Evolutionary conservation across 2,329 filamentous ascomycete genomes (phyloP), one percentile per base, ranked within the genome.

Genomic region (Aureobasidium sp.): DNA sequence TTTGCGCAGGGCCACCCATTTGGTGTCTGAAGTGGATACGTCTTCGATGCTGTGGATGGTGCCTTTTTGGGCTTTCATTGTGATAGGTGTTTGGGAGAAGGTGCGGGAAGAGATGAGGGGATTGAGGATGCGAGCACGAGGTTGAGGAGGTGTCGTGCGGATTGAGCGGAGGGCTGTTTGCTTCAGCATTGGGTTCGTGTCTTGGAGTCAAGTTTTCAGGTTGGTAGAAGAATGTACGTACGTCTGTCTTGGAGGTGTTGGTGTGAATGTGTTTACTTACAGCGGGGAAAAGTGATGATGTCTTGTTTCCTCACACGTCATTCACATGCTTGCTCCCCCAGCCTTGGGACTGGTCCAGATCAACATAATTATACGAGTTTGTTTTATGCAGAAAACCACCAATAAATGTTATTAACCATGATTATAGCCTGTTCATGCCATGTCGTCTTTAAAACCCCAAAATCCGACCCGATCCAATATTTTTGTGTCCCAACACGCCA

Each of bases 31-130:
- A 6, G 61, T 47, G 2, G 61, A 62, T 10, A 50, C 50, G 34
- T 62, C 61, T 4, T 41, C 29, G 34, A 56, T 56, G 24, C 43
- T 56, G 36, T 47, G 29, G 34, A 62, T 62, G 29, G 50, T 50
- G 36, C 61, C 61, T 27, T 62, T 62, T 48, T 47, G 39, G 15
- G 61, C 61, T 29, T 62, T 62, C 61, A 62, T 62, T 43, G n/a
- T 41, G 15, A 17, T 13, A 0, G 51, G 2, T 8, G 29, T 29
- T 5, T n/a, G 17, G 6, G 41, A 34, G 43, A 62, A 62, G 51
- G 36, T 12, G 20, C 56, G 53, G 9, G 27, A 34, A 1, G 3
- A 20, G 46, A 17, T 1, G 29, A 34, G 29, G n/a, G 27, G 20
- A 43, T n/a, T 20, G 41, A 17, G n/a, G 24, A 4, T 59, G 43